Percentiles rank a stretch among this genome's conserved stretches.
Conservation (phyloP, 2,329 filamentous ascomycete species). For the Nemania bipapillata region DNA sequence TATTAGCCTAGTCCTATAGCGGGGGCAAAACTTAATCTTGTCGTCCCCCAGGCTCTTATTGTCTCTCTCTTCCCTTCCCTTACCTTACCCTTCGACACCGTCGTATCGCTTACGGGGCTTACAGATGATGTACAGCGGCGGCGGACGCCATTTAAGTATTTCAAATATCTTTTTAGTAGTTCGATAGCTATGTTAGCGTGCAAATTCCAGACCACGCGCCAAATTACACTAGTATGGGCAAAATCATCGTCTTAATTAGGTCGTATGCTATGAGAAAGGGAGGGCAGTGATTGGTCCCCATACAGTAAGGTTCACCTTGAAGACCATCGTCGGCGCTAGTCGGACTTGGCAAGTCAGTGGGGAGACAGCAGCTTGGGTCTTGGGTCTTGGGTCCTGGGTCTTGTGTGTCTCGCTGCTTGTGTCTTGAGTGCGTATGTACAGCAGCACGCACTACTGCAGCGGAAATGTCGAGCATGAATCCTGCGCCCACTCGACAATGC, state of each 20-base stretch:
- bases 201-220: constrained; percentile 3
- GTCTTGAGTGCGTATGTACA: constrained; percentile 2
- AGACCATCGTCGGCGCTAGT: constrained; percentile 8
- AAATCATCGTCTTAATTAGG: constrained; percentile 6
- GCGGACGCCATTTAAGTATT: constrained; percentile 10
- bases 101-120: constrained; percentile 16
- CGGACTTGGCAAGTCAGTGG: constrained; percentile 21
- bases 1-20: constrained; percentile 11
- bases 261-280: background rate
- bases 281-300: constrained; percentile 3
- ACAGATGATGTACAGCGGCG: too few species aligned
- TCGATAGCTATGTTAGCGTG: background rate
- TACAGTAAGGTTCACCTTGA: background rate
- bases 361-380: background rate
- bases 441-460: constrained; percentile 16
- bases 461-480: constrained; percentile 28
- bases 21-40: constrained; percentile 10
- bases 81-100: constrained; percentile 27
- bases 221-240: background rate
- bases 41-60: constrained; percentile 1
- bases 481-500: constrained; percentile 7
- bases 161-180: constrained; percentile 12
- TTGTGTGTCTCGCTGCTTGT: too few species aligned
- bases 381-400: too few species aligned
- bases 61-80: constrained; percentile 28